phyloP scores from a whole-genome alignment of 305 asterid species.

The Fraxinus paxiana region DNA sequence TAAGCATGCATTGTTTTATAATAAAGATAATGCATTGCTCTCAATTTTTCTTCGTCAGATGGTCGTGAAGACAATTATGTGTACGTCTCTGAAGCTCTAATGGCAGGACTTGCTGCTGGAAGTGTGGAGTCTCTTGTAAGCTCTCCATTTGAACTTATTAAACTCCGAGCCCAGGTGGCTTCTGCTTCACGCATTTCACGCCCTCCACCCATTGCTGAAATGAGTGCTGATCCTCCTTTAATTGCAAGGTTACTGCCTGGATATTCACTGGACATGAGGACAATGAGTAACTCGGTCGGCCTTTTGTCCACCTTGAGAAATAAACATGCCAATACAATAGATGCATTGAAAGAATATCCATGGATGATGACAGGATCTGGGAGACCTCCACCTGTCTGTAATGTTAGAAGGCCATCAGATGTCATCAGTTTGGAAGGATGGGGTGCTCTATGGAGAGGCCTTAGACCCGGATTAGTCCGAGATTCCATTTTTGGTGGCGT shows the following conservation, averaged over 20 bases:
- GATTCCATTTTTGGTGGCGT: slow-evolving; percentile 87
- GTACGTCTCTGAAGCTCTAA: slow-evolving; percentile 68
- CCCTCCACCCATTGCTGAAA: slow-evolving; percentile 40
- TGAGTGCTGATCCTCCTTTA: slow-evolving; percentile 45
- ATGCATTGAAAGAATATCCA: slow-evolving; percentile 77
- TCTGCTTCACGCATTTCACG: slow-evolving; percentile 58
- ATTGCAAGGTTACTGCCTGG: slow-evolving; percentile 63
- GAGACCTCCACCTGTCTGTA: slow-evolving; percentile 66
- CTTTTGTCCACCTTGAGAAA: slow-evolving; percentile 66
- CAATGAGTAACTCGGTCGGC: slow-evolving; percentile 58
- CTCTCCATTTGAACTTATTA: slow-evolving; percentile 91
- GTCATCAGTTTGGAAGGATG: slow-evolving; percentile 77
- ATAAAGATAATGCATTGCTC: slow-evolving; percentile 15
- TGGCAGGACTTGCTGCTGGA: slow-evolving; percentile 87
- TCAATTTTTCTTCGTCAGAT: slow-evolving; percentile 49
- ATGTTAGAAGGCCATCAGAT: slow-evolving; percentile 56
- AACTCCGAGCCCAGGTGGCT: slow-evolving; percentile 82
- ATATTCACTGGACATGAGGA: slow-evolving; percentile 51
- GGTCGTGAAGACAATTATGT: slow-evolving; percentile 75
- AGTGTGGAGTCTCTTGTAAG: slow-evolving; percentile 58
- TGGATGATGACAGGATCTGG: slow-evolving; percentile 99
- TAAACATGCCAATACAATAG: slow-evolving; percentile 48
- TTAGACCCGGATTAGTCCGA: slow-evolving; percentile 74
- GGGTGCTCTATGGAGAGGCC: slow-evolving; percentile 82
- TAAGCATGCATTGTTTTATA: slow-evolving; percentile 17